Conservation (phyloP, 176 grass and related monocot species). For the Puya raimondii region DNA sequence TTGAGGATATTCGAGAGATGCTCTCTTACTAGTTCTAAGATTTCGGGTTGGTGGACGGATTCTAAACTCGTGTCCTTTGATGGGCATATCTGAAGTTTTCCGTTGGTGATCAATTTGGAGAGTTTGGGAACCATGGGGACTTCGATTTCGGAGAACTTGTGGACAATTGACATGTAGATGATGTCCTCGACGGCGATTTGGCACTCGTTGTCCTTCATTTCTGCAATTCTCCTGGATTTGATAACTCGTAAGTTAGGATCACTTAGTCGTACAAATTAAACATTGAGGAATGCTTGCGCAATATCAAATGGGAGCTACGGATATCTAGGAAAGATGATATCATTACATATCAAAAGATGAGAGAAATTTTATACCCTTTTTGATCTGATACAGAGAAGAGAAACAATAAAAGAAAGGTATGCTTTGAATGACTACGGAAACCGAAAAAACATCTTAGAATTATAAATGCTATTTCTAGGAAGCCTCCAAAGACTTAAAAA, state of each 20-base stretch:
- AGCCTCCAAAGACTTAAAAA: too few relatives aligned
- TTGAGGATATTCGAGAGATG: constrained; percentile 48
- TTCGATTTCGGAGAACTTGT: constrained; percentile 50
- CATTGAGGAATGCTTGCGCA: neutral
- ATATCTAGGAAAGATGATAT: neutral
- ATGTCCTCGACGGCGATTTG: constrained; percentile 43
- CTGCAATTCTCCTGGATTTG: constrained; percentile 48
- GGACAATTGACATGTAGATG: constrained; percentile 59
- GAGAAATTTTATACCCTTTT: too few relatives aligned
- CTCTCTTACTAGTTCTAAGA: constrained; percentile 41
- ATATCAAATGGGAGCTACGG: neutral
- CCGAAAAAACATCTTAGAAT: too few relatives aligned
- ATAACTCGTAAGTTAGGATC: constrained; percentile 7
- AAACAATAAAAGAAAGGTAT: too few relatives aligned
- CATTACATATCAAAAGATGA: too few relatives aligned
- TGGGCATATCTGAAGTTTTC: constrained; percentile 45
- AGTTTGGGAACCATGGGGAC: constrained; percentile 58
- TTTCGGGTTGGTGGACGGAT: constrained; percentile 41
- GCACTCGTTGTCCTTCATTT: constrained; percentile 50
- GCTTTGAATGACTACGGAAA: too few relatives aligned
- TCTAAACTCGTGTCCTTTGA: constrained; percentile 45
- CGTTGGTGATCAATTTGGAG: constrained; percentile 32
- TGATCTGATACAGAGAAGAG: too few relatives aligned
- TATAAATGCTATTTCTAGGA: too few relatives aligned
- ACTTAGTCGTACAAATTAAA: constrained; percentile 7